These are phyloP conservation scores for Pseudozyma pruni DNA, from an alignment of 1,284 basidiomycete genomes.

Conservation along the genomic window DNA sequence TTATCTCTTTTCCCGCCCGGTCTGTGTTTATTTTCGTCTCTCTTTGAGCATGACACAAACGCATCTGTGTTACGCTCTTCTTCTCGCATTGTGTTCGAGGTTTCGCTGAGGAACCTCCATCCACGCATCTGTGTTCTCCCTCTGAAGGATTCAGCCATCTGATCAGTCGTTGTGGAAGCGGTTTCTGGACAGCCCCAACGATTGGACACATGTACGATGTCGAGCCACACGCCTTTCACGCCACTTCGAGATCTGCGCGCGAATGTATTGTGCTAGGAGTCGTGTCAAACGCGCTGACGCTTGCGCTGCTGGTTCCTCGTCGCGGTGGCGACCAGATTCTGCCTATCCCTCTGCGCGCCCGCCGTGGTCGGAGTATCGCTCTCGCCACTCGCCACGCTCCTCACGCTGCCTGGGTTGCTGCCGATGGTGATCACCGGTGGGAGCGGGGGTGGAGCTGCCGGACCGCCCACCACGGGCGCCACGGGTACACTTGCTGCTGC, in stretches of 20 bases:
- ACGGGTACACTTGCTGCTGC: not conserved
- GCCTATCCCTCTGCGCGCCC: not conserved
- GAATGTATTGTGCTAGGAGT: too few relatives aligned
- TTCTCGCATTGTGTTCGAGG: too few relatives aligned
- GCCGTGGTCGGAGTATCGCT: slow-evolving; percentile 4
- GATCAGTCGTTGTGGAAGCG: too few relatives aligned
- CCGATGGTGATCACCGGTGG: slow-evolving; percentile 28
- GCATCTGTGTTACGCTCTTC: too few relatives aligned
- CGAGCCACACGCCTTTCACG: too few relatives aligned
- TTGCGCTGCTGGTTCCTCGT: slow-evolving; percentile 44
- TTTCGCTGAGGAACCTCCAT: too few relatives aligned
- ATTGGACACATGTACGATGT: too few relatives aligned
- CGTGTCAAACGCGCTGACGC: slow-evolving; percentile 38
- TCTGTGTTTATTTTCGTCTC: not conserved
- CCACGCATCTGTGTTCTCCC: too few relatives aligned
- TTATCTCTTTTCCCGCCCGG: not conserved
- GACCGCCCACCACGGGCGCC: slow-evolving; percentile 22
- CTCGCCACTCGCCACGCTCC: slow-evolving; percentile 2
- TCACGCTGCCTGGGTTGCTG: slow-evolving; percentile 12
- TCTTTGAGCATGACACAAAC: too few relatives aligned
- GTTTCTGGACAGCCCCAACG: too few relatives aligned
- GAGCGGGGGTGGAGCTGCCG: slow-evolving; percentile 38
- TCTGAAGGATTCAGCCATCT: too few relatives aligned
- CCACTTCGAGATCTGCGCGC: too few relatives aligned
- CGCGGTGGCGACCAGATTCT: slow-evolving; percentile 31